phyloP scores from a whole-genome alignment of 176 grass and related monocot genomes.

The Hyparrhenia diplandra region DNA sequence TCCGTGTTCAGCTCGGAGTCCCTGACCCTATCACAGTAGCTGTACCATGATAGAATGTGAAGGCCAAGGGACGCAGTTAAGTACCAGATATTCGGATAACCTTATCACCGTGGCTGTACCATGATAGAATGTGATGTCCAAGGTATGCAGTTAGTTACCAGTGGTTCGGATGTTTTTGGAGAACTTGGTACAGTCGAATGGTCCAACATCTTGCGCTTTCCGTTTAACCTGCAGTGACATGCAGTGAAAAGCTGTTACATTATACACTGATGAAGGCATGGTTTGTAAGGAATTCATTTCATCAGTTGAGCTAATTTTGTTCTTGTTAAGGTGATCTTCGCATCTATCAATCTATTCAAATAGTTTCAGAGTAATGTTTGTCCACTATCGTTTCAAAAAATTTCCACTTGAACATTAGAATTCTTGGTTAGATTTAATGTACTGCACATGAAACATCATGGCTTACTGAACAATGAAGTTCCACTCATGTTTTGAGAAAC shows the following conservation, averaged over 20 bases:
- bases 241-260: not conserved
- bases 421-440: not conserved
- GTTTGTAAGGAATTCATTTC: not conserved
- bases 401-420: not conserved
- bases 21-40: not conserved
- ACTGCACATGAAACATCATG: not conserved
- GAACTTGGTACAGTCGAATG: slow-evolving; percentile 70
- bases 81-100: not conserved
- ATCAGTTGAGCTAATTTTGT: not conserved
- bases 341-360: too few species aligned
- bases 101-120: not conserved
- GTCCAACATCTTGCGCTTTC: slow-evolving; percentile 64
- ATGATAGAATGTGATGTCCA: not conserved
- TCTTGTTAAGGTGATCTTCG: not conserved
- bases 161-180: slow-evolving; percentile 42
- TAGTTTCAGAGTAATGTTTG: not conserved
- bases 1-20: not conserved
- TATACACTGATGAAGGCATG: not conserved
- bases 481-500: not conserved
- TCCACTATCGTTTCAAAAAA: not conserved
- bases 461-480: not conserved
- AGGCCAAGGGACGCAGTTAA: not conserved
- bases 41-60: not conserved
- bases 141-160: slow-evolving; percentile 1
- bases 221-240: slow-evolving; percentile 54